Percentiles rank a stretch among this genome's conserved stretches.
These are phyloP conservation scores for Melaleuca alternifolia DNA, from an alignment of 345 rosid genomes.

Conservation along the genomic window DNA sequence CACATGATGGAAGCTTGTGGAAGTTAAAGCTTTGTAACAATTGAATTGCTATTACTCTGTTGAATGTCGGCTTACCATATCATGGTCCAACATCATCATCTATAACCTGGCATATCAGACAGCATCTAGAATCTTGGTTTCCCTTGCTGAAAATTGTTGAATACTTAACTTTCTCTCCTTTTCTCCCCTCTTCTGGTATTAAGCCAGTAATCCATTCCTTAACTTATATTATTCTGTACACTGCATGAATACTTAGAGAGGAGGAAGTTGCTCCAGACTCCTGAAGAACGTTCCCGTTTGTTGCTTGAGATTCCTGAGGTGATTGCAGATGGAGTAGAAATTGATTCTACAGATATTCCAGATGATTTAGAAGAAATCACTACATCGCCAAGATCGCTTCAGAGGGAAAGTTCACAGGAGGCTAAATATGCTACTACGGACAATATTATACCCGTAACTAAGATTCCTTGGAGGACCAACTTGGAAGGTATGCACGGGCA, in stretches of 20 bases:
- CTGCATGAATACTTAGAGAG: slow-evolving; percentile 65
- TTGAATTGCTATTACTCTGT: not conserved
- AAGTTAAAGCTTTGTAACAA: not conserved
- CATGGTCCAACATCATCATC: not conserved
- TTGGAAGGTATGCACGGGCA: not conserved
- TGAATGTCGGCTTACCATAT: not conserved
- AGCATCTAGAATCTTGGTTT: not conserved
- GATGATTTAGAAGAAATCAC: slow-evolving; percentile 11
- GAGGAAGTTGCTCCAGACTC: slow-evolving; percentile 53
- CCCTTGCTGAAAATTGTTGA: not conserved
- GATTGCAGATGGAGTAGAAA: slow-evolving; percentile 45
- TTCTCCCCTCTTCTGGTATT: not conserved
- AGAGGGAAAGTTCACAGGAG: slow-evolving; percentile 16
- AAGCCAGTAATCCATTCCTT: slow-evolving; percentile 24
- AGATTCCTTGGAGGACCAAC: not conserved
- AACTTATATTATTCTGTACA: slow-evolving; percentile 39
- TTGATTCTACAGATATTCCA: slow-evolving; percentile 17
- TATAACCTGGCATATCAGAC: not conserved
- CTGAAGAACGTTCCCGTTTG: slow-evolving; percentile 56
- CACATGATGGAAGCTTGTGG: not conserved
- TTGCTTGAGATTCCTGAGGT: slow-evolving; percentile 54
- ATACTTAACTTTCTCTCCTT: not conserved
- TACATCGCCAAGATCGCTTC: slow-evolving; percentile 14
- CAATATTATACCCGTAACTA: not conserved
- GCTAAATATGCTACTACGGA: not conserved